phyloP scores from a whole-genome alignment of 495 filamentous ascomycete genomes.

The Aspergillus saccharolyticus region DNA sequence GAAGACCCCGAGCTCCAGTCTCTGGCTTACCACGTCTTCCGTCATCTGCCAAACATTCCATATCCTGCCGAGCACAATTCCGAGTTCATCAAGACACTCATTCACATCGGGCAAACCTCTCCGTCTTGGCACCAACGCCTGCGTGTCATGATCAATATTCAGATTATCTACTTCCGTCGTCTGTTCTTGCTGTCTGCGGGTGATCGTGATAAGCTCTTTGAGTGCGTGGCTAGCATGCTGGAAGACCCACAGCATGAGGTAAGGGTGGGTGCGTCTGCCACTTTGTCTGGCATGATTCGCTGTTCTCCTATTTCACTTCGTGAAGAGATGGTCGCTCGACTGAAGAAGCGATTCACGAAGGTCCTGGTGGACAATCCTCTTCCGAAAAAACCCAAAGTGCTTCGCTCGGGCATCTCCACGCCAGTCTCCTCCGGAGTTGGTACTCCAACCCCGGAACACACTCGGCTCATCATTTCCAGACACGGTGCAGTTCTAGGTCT shows the following conservation, averaged over 20 bases:
- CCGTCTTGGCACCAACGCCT: constrained; percentile 95
- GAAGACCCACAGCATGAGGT: constrained; percentile 91
- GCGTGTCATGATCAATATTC: constrained; percentile 97
- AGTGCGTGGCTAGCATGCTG: constrained; percentile 89
- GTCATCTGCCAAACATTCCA: constrained; percentile 93
- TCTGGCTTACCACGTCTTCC: constrained; percentile 94
- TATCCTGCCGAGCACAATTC: constrained; percentile 81
- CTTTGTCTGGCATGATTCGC: constrained; percentile 94
- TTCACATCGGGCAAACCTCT: constrained; percentile 81
- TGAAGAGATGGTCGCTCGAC: constrained; percentile 62
- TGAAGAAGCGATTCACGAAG: constrained; percentile 76
- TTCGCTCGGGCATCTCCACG: constrained; percentile 33
- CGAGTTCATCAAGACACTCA: constrained; percentile 76
- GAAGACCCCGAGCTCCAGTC: constrained; percentile 95
- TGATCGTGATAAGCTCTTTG: constrained; percentile 76
- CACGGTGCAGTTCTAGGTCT: constrained; percentile 92
- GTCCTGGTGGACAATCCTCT: constrained; percentile 75
- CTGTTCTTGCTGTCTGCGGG: constrained; percentile 81
- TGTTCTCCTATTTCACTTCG: constrained; percentile 86
- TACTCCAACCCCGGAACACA: constrained; percentile 79
- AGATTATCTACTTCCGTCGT: constrained; percentile 96
- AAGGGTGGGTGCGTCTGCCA: constrained; percentile 83
- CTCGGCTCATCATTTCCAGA: constrained; percentile 68
- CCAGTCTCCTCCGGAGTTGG: constrained; percentile 55
- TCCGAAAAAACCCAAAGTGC: constrained; percentile 62